Percentiles rank a stretch among this genome's conserved stretches.
Evolutionary conservation across 345 rosid species (phyloP).

Genomic region (Geranium brycei): DNA sequence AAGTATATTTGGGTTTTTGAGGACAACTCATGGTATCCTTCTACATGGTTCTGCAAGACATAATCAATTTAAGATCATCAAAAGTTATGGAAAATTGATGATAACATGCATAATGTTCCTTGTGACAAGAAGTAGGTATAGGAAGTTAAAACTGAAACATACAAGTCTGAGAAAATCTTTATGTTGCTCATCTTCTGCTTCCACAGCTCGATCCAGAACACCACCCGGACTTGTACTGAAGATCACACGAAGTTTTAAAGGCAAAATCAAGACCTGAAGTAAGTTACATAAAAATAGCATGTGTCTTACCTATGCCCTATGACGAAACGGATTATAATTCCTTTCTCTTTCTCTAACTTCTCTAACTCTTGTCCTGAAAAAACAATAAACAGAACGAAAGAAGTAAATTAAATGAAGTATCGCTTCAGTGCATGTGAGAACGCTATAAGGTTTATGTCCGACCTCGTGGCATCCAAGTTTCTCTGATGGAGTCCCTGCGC

Average conservation of each 20-base stretch:
- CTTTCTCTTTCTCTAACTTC: conserved; percentile 62
- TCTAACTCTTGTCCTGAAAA: conserved; percentile 41
- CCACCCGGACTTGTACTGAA: conserved; percentile 53
- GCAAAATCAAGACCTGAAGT: not conserved
- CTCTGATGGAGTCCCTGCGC: conserved; percentile 65
- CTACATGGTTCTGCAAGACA: conserved; percentile 55
- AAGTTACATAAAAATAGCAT: not conserved
- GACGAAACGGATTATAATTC: conserved; percentile 48
- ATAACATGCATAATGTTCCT: too few species aligned
- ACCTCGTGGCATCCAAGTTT: conserved; percentile 74
- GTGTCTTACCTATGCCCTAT: conserved; percentile 46
- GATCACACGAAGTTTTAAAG: conserved; percentile 6
- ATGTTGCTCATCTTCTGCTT: conserved; percentile 58
- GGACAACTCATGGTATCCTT: conserved; percentile 64
- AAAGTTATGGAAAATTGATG: not conserved
- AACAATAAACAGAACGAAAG: conserved; percentile 12
- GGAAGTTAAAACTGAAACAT: too few species aligned
- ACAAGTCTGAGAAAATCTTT: conserved; percentile 64
- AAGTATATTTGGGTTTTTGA: conserved; percentile 61
- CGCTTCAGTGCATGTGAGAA: conserved; percentile 2
- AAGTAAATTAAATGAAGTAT: conserved; percentile 4
- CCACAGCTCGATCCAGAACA: conserved; percentile 54
- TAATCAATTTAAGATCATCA: not conserved
- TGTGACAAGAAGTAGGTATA: too few species aligned
- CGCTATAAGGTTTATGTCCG: not conserved